A percentile compares a stretch with the other conserved stretches of the same genome.
Conservation (phyloP, 164 flowering plant genomes). For the Dillenia turbinata region DNA sequence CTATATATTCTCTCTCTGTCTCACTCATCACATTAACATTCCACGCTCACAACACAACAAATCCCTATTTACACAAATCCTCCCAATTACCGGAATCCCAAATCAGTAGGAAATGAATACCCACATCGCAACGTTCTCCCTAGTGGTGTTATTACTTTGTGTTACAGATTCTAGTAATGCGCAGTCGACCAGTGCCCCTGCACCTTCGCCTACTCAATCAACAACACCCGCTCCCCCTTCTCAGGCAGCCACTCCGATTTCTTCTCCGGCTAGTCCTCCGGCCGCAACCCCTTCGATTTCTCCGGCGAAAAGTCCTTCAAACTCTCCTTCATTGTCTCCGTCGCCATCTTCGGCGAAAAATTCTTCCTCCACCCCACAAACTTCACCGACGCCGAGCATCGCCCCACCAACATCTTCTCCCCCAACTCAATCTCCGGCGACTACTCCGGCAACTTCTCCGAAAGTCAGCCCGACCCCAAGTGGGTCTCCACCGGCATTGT, state of each 20-base stretch:
- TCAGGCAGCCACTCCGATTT: conserved; percentile 10
- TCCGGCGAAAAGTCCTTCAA: not conserved
- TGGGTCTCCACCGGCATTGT: conserved; percentile 1
- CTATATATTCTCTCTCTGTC: not conserved
- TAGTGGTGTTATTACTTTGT: not conserved
- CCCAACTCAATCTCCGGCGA: conserved; percentile 8
- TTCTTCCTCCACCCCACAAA: not conserved
- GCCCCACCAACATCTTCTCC: not conserved
- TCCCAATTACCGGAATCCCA: not conserved
- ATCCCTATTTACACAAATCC: not conserved
- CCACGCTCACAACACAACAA: not conserved
- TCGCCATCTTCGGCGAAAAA: conserved; percentile 2
- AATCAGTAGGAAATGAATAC: not conserved
- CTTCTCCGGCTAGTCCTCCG: conserved; percentile 12
- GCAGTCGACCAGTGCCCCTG: conserved; percentile 24
- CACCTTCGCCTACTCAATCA: conserved; percentile 15
- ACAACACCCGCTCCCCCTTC: conserved; percentile 13
- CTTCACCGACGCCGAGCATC: not conserved
- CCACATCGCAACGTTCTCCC: not conserved
- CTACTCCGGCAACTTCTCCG: conserved; percentile 10
- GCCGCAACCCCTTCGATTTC: conserved; percentile 6
- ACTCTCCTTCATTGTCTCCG: conserved; percentile 1
- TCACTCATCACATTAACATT: not conserved
- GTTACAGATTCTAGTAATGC: conserved; percentile 14
- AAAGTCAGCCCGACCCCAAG: not conserved